phyloP scores from a whole-genome alignment of 2,329 filamentous ascomycete species.

The Colletotrichum shisoi region DNA sequence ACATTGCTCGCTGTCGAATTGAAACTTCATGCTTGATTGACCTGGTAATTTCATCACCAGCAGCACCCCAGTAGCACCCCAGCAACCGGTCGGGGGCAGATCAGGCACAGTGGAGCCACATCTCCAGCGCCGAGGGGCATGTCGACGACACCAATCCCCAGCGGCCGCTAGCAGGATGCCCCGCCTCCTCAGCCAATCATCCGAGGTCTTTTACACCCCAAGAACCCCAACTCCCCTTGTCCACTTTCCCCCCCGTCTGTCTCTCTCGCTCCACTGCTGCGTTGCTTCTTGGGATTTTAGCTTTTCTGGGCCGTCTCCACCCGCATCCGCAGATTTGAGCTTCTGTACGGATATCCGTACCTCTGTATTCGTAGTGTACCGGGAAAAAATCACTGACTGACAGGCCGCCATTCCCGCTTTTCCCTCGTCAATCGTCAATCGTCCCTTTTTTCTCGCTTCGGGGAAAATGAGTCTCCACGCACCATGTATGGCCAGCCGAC shows the following conservation, averaged over 20 bases:
- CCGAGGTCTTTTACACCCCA: not conserved
- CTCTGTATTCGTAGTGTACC: too few relatives aligned
- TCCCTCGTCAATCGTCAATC: conserved; percentile 5
- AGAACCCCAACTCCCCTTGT: not conserved
- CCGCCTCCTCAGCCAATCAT: conserved; percentile 6
- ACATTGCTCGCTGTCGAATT: not conserved
- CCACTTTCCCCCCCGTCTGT: not conserved
- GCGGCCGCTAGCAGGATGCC: conserved; percentile 20
- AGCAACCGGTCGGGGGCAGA: conserved; percentile 25
- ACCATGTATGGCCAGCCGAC: not conserved
- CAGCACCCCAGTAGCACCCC: conserved; percentile 36
- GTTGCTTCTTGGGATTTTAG: conserved; percentile 30
- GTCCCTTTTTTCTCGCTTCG: not conserved
- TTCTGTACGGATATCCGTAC: too few relatives aligned
- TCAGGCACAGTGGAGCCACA: conserved; percentile 30
- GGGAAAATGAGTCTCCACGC: conserved; percentile 3
- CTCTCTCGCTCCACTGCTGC: not conserved
- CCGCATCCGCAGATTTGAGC: conserved; percentile 17
- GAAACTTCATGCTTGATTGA: conserved; percentile 31
- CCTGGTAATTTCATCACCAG: conserved; percentile 30
- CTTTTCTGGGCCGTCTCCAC: conserved; percentile 16
- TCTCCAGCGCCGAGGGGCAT: conserved; percentile 3
- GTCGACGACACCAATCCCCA: conserved; percentile 18
- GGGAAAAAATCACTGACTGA: not conserved
- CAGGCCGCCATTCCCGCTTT: conserved; percentile 11